Base-by-base conservation (phyloP, 805 yeast genomes). In the Trichomonascus vanleenenianus region DNA sequence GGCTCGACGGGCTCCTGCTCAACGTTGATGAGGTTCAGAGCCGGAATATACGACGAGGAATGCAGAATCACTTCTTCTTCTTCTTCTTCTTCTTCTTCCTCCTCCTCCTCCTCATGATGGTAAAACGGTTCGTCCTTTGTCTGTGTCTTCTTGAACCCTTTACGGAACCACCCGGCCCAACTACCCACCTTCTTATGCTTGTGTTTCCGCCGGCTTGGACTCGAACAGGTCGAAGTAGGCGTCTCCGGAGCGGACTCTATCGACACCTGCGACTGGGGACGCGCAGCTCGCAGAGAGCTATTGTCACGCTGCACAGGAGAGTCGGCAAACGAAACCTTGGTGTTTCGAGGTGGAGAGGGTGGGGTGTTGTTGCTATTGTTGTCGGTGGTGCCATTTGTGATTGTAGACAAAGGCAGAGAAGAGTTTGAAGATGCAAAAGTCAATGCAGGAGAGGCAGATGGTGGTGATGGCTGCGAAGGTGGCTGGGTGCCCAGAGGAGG, bases 1-100 rank as follows among this genome's bases (percentile, higher is more conserved):
- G 81, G 79, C 52, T 75, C 77, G 1, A 81, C 80, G 10, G 3
- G 71, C 65, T 18, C 66, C 9, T 52, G 51, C 61, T 46, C 59
- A 36, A 38, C 40, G 18, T 25, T 34, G 38, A 34, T 34, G 4
- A 34, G 38, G 20, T 34, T 34, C 38, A 34, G 22, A 5, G 32
- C 55, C 43, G 27, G 48, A 11, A 30, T 35, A 18, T 27, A 31
- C 27, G 37, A n/a, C 14, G 40, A 37, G 19, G 30, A 25, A 40
- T 19, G 35, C n/a, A 18, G 41, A 10, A 14, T 42, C 30, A 14
- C 32, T 12, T 36, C 39, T 10, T 44, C 43, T 11, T 33, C 12
- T 37, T 32, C 20, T 18, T 32, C 33, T 39, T 44, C 42, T 22
- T 44, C 47, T 31, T 43, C 46, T 16, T 50, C 39, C 10, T 43